Base-by-base conservation (phyloP, 805 yeast species). In the Debaryomyces maramus region DNA sequence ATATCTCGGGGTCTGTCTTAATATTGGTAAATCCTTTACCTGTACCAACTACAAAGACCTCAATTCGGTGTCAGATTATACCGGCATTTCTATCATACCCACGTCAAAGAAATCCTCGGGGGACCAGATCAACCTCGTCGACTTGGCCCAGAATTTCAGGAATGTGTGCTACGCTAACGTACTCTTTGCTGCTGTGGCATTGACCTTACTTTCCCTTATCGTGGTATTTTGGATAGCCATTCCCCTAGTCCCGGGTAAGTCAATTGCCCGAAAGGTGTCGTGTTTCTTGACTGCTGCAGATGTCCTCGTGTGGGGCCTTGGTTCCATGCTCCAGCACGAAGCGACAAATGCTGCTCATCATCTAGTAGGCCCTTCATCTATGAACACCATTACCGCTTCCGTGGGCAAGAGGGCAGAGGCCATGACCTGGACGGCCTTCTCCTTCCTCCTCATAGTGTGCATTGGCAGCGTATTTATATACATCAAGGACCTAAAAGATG, bases 271-370 rank as follows among this genome's bases (percentile, higher is more conserved):
- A 49, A 42, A 60, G 47, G 38, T 49, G 51, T 19, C 54, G 51
- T 37, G 53, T 65, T 43, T 48, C 50, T 4, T 74, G 19, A 59
- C 74, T 14, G 56, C 68, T 0, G 43, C 63, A 0, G 48, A 68
- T 33, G 63, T 70, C 4, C 53, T 81, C 3, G 31, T 80, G 2
- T 81, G 85, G 84, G 86, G 85, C 0, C 58, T 80, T 20, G 85
- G 85, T 2, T 67, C 85, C 0, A 80, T 81, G 76, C 73, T 85
- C 66, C 73, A 73, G 36, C 80, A 78, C 49, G 78, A 81, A 36
- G 83, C 84, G 0, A 67, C 72, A 0, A 63, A 63, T 27, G 61
- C 81, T 2, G 70, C 76, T 4, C 49, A 53, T 6, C 48, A 54
- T n/a, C 52, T 81, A 22, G 67, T 78, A 0, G 70, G 72, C 3